Evolutionary conservation across 2,329 filamentous ascomycete species (phyloP), one percentile per base, ranked within the genome.

Genomic region (Geosmithia flava): DNA sequence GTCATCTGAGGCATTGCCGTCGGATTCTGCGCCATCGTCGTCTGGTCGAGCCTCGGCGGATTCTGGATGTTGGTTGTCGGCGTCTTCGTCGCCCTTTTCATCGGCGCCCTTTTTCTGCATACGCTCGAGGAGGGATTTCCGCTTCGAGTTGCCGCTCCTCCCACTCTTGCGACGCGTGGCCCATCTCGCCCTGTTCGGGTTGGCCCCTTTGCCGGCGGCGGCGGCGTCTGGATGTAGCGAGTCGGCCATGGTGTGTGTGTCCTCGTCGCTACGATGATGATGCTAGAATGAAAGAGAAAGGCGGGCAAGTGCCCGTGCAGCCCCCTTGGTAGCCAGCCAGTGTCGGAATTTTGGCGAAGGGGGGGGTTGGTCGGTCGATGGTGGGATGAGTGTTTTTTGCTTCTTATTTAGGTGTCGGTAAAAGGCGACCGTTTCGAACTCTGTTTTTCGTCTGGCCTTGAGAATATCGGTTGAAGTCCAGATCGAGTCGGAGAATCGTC

Each of bases 81-180:
- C 47, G 19, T 51, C 52, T 17, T 63, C 44, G 64, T 56, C 68
- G 77, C 83, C 82, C 74, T 90, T 89, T 66, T 93, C 85, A 16
- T 37, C 33, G 55, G 68, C 75, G 51, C 76, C 70, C 59, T 78
- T 81, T 62, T 80, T 79, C 61, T 87, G 79, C 60, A 82, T 72
- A 56, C 89, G 83, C 58, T 85, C 82, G 58, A 93, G 79, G 53
- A 97, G 82, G 44, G 87, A 93, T 50, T 83, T 70, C 53, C 93
- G 82, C 74, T 96, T 97, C 62, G 78, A 75, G 56, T 76, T 73
- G 54, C 85, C 87, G 62, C 82, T 86, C 60, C 81, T 78, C 58
- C 86, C 80, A 15, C 82, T 81, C 64, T 86, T 79, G 63, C 88
- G 87, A 59, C 90, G 87, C n/a, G 93, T 97, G 17, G 93, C 91